Evolutionary conservation across 2,329 filamentous ascomycete genomes (phyloP).

Genomic region (Aspergillus sclerotialis): DNA sequence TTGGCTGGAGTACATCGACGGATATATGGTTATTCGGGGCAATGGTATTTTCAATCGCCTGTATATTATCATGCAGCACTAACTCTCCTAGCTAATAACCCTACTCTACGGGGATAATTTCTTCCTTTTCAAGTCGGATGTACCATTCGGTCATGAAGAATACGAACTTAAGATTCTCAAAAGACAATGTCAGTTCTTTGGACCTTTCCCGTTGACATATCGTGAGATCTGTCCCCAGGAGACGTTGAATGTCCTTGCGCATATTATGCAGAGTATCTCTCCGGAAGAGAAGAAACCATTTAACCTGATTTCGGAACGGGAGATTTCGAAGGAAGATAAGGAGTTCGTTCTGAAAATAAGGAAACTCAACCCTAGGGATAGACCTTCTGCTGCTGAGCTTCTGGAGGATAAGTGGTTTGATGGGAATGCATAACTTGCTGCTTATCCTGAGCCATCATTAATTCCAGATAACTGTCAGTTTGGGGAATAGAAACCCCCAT

Average conservation of each 20-base stretch:
- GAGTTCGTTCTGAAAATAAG: conserved; percentile 37
- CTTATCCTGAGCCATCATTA: no score
- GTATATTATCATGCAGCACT: background rate
- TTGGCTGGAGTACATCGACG: conserved; percentile 17
- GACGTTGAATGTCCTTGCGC: background rate
- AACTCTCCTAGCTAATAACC: conserved; percentile 11
- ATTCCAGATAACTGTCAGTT: no score
- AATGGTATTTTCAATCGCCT: conserved; percentile 9
- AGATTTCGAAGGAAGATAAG: conserved; percentile 25
- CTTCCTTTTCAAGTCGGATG: conserved; percentile 15
- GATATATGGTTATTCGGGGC: conserved; percentile 22
- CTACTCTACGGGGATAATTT: conserved; percentile 14
- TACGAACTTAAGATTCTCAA: conserved; percentile 18
- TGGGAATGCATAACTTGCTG: no score
- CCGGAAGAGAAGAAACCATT: conserved; percentile 1
- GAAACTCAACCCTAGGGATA: conserved; percentile 38
- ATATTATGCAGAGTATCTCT: conserved; percentile 1
- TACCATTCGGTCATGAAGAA: conserved; percentile 13
- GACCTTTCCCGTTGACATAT: conserved; percentile 2
- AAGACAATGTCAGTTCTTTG: conserved; percentile 4
- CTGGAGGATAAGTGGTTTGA: conserved; percentile 33
- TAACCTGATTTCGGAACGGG: conserved; percentile 4
- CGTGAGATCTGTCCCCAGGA: background rate
- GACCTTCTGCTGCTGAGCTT: conserved; percentile 32
- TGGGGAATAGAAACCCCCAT: no score